Base-by-base conservation (phyloP, 23 red algal genomes). In the Porphyridium purpureum region DNA sequence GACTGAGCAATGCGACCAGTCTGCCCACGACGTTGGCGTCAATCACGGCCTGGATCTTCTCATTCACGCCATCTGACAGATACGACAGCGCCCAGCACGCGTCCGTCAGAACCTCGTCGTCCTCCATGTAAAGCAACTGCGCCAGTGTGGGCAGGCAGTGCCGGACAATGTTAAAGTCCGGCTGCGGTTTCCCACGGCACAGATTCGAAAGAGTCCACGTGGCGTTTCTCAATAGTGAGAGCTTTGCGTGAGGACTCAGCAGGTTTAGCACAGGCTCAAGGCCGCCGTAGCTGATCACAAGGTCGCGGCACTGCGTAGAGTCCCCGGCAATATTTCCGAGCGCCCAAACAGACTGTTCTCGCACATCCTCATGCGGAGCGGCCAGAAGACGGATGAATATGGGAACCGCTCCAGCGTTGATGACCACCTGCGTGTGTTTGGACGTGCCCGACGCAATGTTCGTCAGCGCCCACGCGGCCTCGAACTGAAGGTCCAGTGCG, bases 301-400 rank as follows among this genome's bases (percentile, higher is more conserved):
- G 30, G 62, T 95, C 76, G 41, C 88, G 64, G 65, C 78, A 95
- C 2, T 60, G 47, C 26, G 79, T 38, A 5, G 79, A 85, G 62
- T 95, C 88, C 11, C 88, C 88, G 36, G 88, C 77, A 31, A 95
- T 95, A 50, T 95, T 95, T 11, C 88, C 88, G 25, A 95, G 64
- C 33, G 88, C 88, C 88, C 88, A 95, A 4, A 83, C 81, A 4
- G 88, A 77, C 63, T 95, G 88, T 54, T 95, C 88, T 24, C 88
- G 38, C 17, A 95, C 88, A 54, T 95, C 88, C 34, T 95, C 88
- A 55, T 84, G 72, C 2, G 79, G 72, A 24, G 88, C 77, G 23
- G 35, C 48, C 40, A 95, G 61, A 8, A 95, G 57, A 49, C 75
- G 64, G 21, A 86, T 76, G 60, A 95, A 95, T 14, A 80, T 42